phyloP scores from a whole-genome alignment of 768 basidiomycete species.

The Tephrocybe sp. region DNA sequence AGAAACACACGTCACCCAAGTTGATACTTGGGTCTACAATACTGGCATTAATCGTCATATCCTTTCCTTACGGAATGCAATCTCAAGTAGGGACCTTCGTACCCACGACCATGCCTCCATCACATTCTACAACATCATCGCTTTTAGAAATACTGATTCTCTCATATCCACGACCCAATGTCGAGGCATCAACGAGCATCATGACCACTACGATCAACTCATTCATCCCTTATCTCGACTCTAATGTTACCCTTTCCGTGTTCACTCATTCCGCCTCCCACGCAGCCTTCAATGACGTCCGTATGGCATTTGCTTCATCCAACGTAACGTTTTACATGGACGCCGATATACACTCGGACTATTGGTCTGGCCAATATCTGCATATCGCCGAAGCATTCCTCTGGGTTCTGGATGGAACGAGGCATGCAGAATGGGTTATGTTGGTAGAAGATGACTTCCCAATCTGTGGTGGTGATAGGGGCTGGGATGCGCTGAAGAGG shows the following conservation, averaged over 20 bases:
- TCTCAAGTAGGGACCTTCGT: slow-evolving; percentile 2
- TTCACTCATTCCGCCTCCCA: slow-evolving; percentile 38
- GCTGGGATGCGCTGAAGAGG: slow-evolving; percentile 29
- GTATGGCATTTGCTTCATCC: slow-evolving; percentile 19
- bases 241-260: slow-evolving; percentile 32
- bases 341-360: slow-evolving; percentile 29
- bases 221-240: slow-evolving; percentile 32
- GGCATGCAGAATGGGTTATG: slow-evolving; percentile 41
- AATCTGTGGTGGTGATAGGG: slow-evolving; percentile 33
- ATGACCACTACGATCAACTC: slow-evolving; percentile 37
- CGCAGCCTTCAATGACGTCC: slow-evolving; percentile 28
- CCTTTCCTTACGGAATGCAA: slow-evolving; percentile 11
- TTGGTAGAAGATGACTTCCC: slow-evolving; percentile 46
- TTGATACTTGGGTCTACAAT: slow-evolving; percentile 21
- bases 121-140: slow-evolving; percentile 23
- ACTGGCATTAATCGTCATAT: slow-evolving; percentile 17
- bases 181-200: slow-evolving; percentile 25
- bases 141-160: slow-evolving; percentile 41
- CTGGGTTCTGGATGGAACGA: slow-evolving; percentile 26
- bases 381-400: slow-evolving; percentile 41
- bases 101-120: slow-evolving; percentile 16
- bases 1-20: slow-evolving; percentile 7
- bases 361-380: slow-evolving; percentile 32
- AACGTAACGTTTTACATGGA: slow-evolving; percentile 28
- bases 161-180: slow-evolving; percentile 37